These are phyloP conservation scores for Medicago lupulina DNA, from an alignment of 306 rosid species.

Conservation along the genomic window DNA sequence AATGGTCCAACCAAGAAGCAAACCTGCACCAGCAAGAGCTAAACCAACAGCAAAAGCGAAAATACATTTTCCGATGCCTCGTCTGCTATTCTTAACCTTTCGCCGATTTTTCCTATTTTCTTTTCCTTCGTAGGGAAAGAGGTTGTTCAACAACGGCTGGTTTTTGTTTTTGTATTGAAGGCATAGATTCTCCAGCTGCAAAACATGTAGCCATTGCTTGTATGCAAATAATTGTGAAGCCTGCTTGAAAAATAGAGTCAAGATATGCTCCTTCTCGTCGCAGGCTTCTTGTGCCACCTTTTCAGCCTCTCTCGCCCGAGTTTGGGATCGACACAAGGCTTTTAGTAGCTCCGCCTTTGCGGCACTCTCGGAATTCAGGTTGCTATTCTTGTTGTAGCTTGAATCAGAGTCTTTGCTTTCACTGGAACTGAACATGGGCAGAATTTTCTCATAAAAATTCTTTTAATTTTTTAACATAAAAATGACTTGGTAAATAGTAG, in stretches of 20 bases:
- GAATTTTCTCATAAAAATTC: no score
- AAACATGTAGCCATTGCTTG: slow-evolving; percentile 79
- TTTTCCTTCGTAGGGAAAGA: slow-evolving; percentile 55
- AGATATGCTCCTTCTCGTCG: slow-evolving; percentile 80
- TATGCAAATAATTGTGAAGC: slow-evolving; percentile 88
- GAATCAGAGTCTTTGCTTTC: slow-evolving; percentile 53
- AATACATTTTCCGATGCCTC: slow-evolving; percentile 49
- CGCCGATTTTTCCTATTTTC: slow-evolving; percentile 53
- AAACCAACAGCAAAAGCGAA: slow-evolving; percentile 74
- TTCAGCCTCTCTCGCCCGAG: slow-evolving; percentile 93
- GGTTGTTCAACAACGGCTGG: slow-evolving; percentile 50
- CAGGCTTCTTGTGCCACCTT: slow-evolving; percentile 75
- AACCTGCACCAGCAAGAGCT: slow-evolving; percentile 85
- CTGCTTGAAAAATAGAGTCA: slow-evolving; percentile 73
- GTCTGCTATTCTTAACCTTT: slow-evolving; percentile 47
- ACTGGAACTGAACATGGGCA: slow-evolving; percentile 39
- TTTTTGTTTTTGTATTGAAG: slow-evolving; percentile 69
- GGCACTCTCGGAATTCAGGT: slow-evolving; percentile 33
- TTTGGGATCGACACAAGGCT: slow-evolving; percentile 89
- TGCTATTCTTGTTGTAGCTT: slow-evolving; percentile 31
- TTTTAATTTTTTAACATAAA: no score
- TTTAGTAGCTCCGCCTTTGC: slow-evolving; percentile 70
- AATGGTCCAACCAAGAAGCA: slow-evolving; percentile 91
- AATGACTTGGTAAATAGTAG: no score
- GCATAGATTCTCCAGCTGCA: slow-evolving; percentile 85